A percentile compares a stretch with the other conserved stretches of the same genome.
Evolutionary conservation across 2,329 filamentous ascomycete species (phyloP).

Genomic region (Pseudomassariella vexata): DNA sequence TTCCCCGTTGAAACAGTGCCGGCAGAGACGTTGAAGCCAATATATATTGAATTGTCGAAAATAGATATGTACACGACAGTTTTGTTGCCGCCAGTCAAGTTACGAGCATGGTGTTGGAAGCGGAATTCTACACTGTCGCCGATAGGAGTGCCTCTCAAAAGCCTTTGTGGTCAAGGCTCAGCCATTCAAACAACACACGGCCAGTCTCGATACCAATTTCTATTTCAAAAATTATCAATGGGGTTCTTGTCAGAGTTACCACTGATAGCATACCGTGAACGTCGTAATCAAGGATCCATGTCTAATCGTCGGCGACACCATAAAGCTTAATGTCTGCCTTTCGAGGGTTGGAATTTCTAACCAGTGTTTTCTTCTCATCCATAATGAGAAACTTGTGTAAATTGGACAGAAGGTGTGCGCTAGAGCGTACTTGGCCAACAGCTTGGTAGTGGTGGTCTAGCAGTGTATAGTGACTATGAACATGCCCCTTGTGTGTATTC

Average conservation of each 20-base stretch:
- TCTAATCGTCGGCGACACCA: background rate
- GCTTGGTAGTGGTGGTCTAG: conserved; percentile 3
- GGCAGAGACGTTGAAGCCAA: too few relatives aligned
- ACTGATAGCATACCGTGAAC: conserved; percentile 1
- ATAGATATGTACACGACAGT: conserved; percentile 1
- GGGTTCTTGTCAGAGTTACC: background rate
- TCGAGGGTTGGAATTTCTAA: conserved; percentile 3
- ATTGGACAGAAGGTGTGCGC: conserved; percentile 2
- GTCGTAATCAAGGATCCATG: conserved; percentile 2
- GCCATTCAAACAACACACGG: conserved; percentile 4
- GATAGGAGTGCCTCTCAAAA: conserved; percentile 36
- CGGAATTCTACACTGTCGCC: background rate
- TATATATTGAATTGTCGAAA: conserved; percentile 22
- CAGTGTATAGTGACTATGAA: conserved; percentile 3
- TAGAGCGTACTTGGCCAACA: conserved; percentile 2
- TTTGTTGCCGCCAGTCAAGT: background rate
- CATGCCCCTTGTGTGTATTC: conserved; percentile 1
- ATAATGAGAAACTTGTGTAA: conserved; percentile 4
- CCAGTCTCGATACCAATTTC: conserved; percentile 4
- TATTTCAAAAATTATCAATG: background rate
- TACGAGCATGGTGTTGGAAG: conserved; percentile 3
- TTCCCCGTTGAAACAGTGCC: conserved; percentile 1
- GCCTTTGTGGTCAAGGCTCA: conserved; percentile 23
- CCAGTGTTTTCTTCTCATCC: conserved; percentile 1
- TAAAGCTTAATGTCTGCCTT: background rate